Percentiles rank a stretch among this genome's conserved stretches.
These are phyloP conservation scores for Cryptococcus floricola DNA, from an alignment of 1,284 basidiomycete species.

Conservation along the genomic window DNA sequence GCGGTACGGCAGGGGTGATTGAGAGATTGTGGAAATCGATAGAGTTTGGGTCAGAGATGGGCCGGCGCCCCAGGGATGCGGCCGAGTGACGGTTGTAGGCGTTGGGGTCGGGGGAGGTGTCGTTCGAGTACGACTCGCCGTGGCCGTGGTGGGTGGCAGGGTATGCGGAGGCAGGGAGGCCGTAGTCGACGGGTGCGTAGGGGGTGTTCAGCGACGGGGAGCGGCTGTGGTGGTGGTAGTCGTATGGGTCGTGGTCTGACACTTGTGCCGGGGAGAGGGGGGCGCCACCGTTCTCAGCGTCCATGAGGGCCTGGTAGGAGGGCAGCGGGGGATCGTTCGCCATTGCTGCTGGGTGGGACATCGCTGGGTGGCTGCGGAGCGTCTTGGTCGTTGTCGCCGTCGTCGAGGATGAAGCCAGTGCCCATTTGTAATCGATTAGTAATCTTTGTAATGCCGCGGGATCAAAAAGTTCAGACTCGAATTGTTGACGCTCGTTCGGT, in stretches of 20 bases:
- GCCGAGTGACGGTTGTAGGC: conserved; percentile 22
- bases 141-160: conserved; percentile 10
- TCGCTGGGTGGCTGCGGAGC: too few species aligned
- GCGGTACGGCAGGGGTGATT: conserved; percentile 20
- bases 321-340: conserved; percentile 28
- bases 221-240: conserved; percentile 9
- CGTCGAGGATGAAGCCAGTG: too few species aligned
- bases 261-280: conserved; percentile 18
- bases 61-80: conserved; percentile 24
- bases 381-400: not conserved
- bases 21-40: conserved; percentile 33
- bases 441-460: not conserved
- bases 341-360: too few species aligned
- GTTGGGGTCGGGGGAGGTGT: conserved; percentile 12
- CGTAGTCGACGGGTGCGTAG: conserved; percentile 44
- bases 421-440: not conserved
- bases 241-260: not conserved
- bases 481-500: too few species aligned
- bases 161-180: conserved; percentile 20
- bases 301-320: conserved; percentile 35
- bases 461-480: too few species aligned
- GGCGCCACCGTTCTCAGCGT: conserved; percentile 22
- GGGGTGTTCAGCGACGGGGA: conserved; percentile 25
- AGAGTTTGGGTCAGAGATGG: conserved; percentile 39
- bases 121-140: conserved; percentile 5